Evolutionary conservation across 768 basidiomycete genomes (phyloP), one percentile per base, ranked within the genome.

Genomic region (Psilocybe sp.): DNA sequence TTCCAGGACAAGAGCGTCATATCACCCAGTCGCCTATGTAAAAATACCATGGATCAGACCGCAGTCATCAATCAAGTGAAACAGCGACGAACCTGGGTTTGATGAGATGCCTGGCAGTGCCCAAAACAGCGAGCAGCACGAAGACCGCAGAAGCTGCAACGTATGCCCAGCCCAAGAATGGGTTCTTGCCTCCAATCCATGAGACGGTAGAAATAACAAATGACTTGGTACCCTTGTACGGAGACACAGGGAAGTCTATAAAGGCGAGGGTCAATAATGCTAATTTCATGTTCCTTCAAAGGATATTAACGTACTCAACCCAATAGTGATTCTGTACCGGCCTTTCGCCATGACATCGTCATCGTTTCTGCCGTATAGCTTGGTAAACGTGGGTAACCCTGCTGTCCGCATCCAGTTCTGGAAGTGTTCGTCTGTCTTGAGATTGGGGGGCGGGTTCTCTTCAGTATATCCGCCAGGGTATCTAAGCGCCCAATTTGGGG

Each of bases 341-440:
- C 94, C 97, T 47, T 82, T 76, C 15, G 60, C 58, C 76, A 99
- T 81, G 18, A 69, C 72, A 44, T 87, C 77, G 23, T 81, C 67
- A 60, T 98, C 95, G 64, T 98, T 98, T 55, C 96, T 78, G 13
- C 88, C 94, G 62, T 89, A 98, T 16, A 99, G 73, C 70, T 99
- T 98, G 31, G 92, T 85, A 68, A 99, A 99, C 5, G 96, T 98
- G 8, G 97, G 97, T 41, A 98, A 69, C 11, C 96, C 97, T 1
- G 97, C 92, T 2, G 95, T 97, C 51, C 96, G 82, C 97, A 99
- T 99, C 97, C 97, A 99, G 64, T 96, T 95, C 69, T 98, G 96
- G 75, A 99, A 98, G 60, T 90, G 94, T 67, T 98, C 90, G 61
- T 98, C 86, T 2, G 58, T 56, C 46, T 74, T 71, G 33, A 98